A percentile compares a stretch with the other conserved stretches of the same genome.
Conservation (phyloP, 2,329 filamentous ascomycete genomes). For the Pseudonectria buxi region DNA sequence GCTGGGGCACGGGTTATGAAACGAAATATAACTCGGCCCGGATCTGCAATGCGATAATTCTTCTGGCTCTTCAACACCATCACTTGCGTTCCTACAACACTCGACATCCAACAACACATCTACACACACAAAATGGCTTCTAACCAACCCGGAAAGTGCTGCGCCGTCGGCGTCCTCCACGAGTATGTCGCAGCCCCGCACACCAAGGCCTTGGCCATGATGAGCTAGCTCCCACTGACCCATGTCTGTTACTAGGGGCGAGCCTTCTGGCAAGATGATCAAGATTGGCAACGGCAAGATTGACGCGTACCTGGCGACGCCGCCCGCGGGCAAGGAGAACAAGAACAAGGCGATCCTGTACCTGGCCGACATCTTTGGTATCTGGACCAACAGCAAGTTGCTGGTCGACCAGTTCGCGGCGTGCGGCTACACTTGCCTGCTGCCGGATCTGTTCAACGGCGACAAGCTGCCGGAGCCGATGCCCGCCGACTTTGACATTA, state of each 20-base stretch:
- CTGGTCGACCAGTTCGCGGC: slow-evolving; percentile 34
- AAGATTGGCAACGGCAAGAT: slow-evolving; percentile 36
- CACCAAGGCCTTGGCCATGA: neutral
- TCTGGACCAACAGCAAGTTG: slow-evolving; percentile 35
- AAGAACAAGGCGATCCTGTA: slow-evolving; percentile 28
- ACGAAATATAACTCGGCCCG: too few relatives aligned
- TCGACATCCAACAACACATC: slow-evolving; percentile 1
- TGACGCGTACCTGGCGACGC: slow-evolving; percentile 45
- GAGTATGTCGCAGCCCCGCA: slow-evolving; percentile 34
- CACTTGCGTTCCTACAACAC: neutral
- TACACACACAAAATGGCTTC: slow-evolving; percentile 40
- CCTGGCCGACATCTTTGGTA: slow-evolving; percentile 32
- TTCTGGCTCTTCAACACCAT: neutral
- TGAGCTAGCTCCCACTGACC: neutral
- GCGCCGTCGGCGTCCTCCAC: slow-evolving; percentile 45
- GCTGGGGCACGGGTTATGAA: too few relatives aligned
- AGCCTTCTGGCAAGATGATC: slow-evolving; percentile 38
- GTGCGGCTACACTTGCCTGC: slow-evolving; percentile 32
- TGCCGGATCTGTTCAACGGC: slow-evolving; percentile 33
- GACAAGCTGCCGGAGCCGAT: slow-evolving; percentile 23
- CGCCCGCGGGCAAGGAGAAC: slow-evolving; percentile 24
- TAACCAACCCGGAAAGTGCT: slow-evolving; percentile 45
- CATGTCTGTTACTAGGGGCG: slow-evolving; percentile 32
- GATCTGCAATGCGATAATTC: too few relatives aligned
- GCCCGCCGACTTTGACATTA: slow-evolving; percentile 24